phyloP scores from a whole-genome alignment of 2,329 filamentous ascomycete genomes.

The Leptodontidium sp. region DNA sequence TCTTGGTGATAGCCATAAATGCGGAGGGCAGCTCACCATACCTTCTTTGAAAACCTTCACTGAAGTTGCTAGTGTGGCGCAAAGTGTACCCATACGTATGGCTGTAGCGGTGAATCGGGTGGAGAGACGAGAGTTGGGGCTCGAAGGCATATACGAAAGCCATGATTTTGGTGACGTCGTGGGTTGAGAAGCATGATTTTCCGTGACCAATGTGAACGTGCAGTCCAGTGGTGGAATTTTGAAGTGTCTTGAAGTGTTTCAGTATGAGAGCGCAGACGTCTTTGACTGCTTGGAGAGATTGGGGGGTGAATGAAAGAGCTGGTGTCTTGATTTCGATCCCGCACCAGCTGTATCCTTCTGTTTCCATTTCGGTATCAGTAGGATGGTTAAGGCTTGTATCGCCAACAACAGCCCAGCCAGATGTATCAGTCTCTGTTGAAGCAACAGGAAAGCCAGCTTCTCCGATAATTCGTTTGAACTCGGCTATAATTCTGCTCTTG shows the following conservation, averaged over 20 bases:
- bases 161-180: slow-evolving; percentile 44
- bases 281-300: slow-evolving; percentile 19
- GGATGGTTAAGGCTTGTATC: not conserved
- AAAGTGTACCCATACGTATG: slow-evolving; percentile 2
- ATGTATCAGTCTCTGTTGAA: not conserved
- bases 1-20: not conserved
- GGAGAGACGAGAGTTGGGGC: slow-evolving; percentile 40
- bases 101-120: slow-evolving; percentile 31
- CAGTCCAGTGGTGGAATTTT: slow-evolving; percentile 41
- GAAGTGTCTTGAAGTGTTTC: slow-evolving; percentile 23
- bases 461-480: slow-evolving; percentile 1
- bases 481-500: not conserved
- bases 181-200: slow-evolving; percentile 35
- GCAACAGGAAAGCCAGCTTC: not conserved
- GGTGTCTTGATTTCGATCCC: slow-evolving; percentile 17
- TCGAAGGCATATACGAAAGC: slow-evolving; percentile 44
- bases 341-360: slow-evolving; percentile 12
- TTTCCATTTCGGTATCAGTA: not conserved
- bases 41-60: not conserved
- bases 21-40: not conserved
- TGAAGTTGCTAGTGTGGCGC: not conserved
- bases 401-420: not conserved
- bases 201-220: slow-evolving; percentile 47
- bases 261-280: slow-evolving; percentile 24
- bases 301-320: slow-evolving; percentile 1